Conservation (phyloP, 768 basidiomycete species). For the Tephrocybe rancida region DNA sequence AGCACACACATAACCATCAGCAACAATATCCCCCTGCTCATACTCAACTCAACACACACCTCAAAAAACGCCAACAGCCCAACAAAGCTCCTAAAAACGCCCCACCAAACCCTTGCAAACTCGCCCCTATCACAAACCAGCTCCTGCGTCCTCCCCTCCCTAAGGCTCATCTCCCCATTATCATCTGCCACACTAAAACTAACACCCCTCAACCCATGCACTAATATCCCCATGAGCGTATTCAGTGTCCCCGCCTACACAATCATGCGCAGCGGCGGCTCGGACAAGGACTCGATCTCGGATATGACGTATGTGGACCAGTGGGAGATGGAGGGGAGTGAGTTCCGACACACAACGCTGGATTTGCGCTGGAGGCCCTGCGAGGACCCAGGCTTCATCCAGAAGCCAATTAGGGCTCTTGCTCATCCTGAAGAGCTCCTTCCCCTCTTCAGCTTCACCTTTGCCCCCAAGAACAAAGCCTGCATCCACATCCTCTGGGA, state of each 20-base stretch:
- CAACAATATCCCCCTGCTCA: too few relatives aligned
- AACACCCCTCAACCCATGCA: slow-evolving; percentile 76
- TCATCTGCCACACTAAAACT: slow-evolving; percentile 85
- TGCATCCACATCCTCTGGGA: slow-evolving; percentile 56
- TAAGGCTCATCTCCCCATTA: slow-evolving; percentile 81
- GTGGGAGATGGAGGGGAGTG: slow-evolving; percentile 75
- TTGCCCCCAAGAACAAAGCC: slow-evolving; percentile 42
- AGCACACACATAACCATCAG: too few relatives aligned
- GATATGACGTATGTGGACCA: slow-evolving; percentile 57
- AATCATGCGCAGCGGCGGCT: slow-evolving; percentile 72
- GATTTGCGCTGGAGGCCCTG: slow-evolving; percentile 77
- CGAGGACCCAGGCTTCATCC: slow-evolving; percentile 69
- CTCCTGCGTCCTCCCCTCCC: slow-evolving; percentile 73
- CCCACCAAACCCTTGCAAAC: slow-evolving; percentile 83
- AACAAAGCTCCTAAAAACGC: slow-evolving; percentile 78
- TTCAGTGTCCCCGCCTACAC: slow-evolving; percentile 82
- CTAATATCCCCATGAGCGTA: slow-evolving; percentile 71
- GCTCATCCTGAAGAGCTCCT: slow-evolving; percentile 63
- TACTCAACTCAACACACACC: too few relatives aligned
- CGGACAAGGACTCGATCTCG: slow-evolving; percentile 68
- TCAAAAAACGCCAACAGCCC: slow-evolving; percentile 84
- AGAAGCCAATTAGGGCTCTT: slow-evolving; percentile 82
- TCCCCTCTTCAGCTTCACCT: slow-evolving; percentile 20
- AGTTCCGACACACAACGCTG: slow-evolving; percentile 73
- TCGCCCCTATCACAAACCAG: slow-evolving; percentile 73